Conservation (phyloP, 805 yeast genomes). For the Huiozyma naganishii region DNA sequence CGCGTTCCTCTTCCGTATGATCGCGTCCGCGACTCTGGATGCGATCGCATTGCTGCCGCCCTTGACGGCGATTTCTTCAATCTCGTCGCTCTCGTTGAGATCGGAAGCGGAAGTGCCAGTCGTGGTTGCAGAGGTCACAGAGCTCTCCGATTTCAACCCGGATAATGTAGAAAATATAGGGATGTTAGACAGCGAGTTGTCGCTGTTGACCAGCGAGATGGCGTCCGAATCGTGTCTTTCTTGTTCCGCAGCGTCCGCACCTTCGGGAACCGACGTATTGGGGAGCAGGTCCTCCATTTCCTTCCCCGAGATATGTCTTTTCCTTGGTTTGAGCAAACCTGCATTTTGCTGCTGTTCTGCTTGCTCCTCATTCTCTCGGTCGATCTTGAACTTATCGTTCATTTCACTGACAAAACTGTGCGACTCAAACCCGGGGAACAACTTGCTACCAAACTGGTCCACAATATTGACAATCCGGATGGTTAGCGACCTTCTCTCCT, state of each 20-base stretch:
- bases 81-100: background rate
- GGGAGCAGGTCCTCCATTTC: constrained; percentile 2
- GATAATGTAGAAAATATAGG: constrained; percentile 29
- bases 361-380: constrained; percentile 9
- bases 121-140: too few relatives aligned
- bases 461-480: constrained; percentile 69
- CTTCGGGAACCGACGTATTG: constrained; percentile 1
- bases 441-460: constrained; percentile 69
- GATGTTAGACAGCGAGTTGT: constrained; percentile 30
- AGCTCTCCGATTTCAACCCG: constrained; percentile 4
- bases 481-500: constrained; percentile 50
- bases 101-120: constrained; percentile 14
- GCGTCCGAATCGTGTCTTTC: constrained; percentile 34
- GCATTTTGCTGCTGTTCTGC: constrained; percentile 29
- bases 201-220: constrained; percentile 27
- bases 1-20: constrained; percentile 1
- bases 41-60: background rate
- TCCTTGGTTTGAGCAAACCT: constrained; percentile 22
- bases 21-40: constrained; percentile 2
- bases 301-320: constrained; percentile 22
- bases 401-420: constrained; percentile 14
- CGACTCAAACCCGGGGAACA: constrained; percentile 74
- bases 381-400: background rate
- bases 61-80: background rate
- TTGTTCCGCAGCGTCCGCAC: constrained; percentile 8